Evolutionary conservation across 805 yeast genomes (phyloP).

Genomic region (Ogataea paraovalis): DNA sequence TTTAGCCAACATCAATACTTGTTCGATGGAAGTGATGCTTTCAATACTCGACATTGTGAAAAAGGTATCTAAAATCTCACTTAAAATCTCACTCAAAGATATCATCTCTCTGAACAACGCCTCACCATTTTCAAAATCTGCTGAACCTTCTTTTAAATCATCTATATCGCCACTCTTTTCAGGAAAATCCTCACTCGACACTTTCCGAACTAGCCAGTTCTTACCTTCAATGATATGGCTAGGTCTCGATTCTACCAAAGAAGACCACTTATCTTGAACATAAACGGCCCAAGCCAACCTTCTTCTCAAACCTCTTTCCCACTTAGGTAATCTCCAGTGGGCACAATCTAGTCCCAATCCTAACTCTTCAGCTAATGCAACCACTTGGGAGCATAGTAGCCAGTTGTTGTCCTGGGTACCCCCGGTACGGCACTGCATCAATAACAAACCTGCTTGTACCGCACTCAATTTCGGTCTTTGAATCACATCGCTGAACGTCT

Average conservation of each 20-base stretch:
- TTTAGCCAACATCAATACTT: constrained; percentile 71
- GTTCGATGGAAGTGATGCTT: constrained; percentile 54
- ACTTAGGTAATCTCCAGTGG: constrained; percentile 86
- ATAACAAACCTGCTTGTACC: constrained; percentile 81
- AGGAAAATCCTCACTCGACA: constrained; percentile 76
- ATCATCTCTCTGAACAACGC: constrained; percentile 64
- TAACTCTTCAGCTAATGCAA: constrained; percentile 82
- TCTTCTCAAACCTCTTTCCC: constrained; percentile 89
- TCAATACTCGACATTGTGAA: constrained; percentile 67
- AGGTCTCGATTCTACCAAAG: constrained; percentile 78
- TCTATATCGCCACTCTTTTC: constrained; percentile 44
- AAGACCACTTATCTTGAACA: constrained; percentile 87
- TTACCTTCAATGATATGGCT: constrained; percentile 68
- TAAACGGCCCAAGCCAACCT: constrained; percentile 95
- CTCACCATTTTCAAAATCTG: constrained; percentile 70
- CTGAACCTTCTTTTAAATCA: constrained; percentile 49
- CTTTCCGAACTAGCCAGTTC: constrained; percentile 75
- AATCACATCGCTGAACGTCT: constrained; percentile 64
- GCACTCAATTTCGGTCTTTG: constrained; percentile 88
- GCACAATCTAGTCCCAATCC: constrained; percentile 91
- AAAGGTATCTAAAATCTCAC: constrained; percentile 68
- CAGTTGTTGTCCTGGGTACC: constrained; percentile 59
- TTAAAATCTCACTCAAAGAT: constrained; percentile 59
- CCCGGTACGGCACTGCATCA: constrained; percentile 59
- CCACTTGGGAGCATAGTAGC: constrained; percentile 83